phyloP scores from a whole-genome alignment of 352 stramenopile species.

The Phytophthora hybrid region DNA sequence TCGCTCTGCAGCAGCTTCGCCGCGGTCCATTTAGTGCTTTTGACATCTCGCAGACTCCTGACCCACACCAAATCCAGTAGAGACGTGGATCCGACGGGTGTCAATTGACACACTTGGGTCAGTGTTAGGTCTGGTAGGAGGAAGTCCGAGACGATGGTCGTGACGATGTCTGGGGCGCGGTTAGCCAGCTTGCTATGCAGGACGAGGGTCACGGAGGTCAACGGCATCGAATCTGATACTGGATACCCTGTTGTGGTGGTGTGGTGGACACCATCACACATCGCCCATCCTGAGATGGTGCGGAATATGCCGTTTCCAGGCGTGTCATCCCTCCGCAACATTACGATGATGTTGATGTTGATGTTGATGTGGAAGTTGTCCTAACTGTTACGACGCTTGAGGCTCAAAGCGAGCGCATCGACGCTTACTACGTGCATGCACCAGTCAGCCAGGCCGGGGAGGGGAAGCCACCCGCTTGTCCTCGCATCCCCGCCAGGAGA shows the following conservation, averaged over 20 bases:
- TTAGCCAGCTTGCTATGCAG: neutral
- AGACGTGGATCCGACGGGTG: neutral
- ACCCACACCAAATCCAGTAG: constrained; percentile 23
- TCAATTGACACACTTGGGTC: neutral
- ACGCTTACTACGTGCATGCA: neutral
- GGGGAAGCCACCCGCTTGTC: constrained; percentile 27
- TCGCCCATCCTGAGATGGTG: constrained; percentile 12
- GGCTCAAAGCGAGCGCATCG: neutral
- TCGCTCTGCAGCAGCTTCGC: constrained; percentile 20
- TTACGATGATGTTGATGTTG: neutral
- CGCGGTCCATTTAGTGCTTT: constrained; percentile 4
- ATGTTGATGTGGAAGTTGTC: constrained; percentile 2
- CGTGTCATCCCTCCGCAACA: constrained; percentile 21
- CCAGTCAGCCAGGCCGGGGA: neutral
- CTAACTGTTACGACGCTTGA: neutral
- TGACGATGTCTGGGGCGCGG: neutral
- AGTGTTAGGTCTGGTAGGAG: constrained; percentile 13
- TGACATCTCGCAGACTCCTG: constrained; percentile 8
- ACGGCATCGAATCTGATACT: constrained; percentile 7
- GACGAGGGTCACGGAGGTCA: constrained; percentile 8
- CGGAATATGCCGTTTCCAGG: neutral
- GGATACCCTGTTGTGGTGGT: neutral
- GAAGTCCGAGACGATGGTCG: constrained; percentile 6
- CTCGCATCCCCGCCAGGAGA: neutral
- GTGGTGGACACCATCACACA: constrained; percentile 2